Base-by-base conservation (phyloP, 441 rosid genomes). In the Brassica hybrid region DNA sequence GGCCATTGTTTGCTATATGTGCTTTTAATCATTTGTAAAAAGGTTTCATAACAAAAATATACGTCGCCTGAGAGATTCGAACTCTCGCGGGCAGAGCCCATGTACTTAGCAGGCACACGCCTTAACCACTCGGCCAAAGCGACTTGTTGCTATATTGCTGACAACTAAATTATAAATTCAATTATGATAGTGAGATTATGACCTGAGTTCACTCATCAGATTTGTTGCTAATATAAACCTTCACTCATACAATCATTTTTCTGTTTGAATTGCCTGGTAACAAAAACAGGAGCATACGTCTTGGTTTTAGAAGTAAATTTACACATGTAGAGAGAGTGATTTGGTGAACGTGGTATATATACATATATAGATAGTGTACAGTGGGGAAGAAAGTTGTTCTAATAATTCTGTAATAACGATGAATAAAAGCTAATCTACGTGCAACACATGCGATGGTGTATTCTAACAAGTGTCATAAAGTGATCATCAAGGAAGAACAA, bases 21-120 rank as follows among this genome's bases (percentile, higher is more conserved):
- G n/a, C n/a, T n/a, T n/a, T n/a, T n/a, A n/a, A n/a, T n/a, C n/a
- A n/a, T n/a, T n/a, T n/a, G n/a, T n/a, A n/a, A n/a, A n/a, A n/a
- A n/a, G n/a, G n/a, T n/a, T n/a, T n/a, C n/a, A n/a, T n/a, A n/a
- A n/a, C n/a, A n/a, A n/a, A n/a, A n/a, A n/a, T n/a, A 21, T 21
- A 21, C 89, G 88, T 89, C 93, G 97, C 99, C 98, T 88, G 93
- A 91, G 90, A 88, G 92, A 91, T 88, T 92, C 94, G 92, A 94
- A 91, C 97, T 92, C 98, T 91, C 97, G 96, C 94, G 96, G 96
- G 96, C 84, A 89, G 77, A 92, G 82, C 98, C 97, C 96, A 92
- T 85, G 92, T 89, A 87, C 97, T 91, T 90, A 88, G 94, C 95
- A 90, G 96, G 98, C 98, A 94, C 96, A 89, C 96, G 92, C 95